Evolutionary conservation across 2,329 filamentous ascomycete species (phyloP).

Genomic region (Venturia carpophila): DNA sequence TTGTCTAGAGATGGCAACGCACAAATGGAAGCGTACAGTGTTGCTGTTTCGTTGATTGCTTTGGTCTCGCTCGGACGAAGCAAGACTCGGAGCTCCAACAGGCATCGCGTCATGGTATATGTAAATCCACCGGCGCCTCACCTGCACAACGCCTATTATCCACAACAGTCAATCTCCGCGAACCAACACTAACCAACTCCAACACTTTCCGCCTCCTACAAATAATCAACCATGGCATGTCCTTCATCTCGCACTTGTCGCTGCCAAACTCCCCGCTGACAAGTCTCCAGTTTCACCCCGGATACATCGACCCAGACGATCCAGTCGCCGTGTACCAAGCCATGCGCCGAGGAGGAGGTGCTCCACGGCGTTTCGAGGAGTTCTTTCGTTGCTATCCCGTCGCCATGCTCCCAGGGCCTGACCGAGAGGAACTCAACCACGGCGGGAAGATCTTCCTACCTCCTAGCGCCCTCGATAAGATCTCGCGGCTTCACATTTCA

Average conservation of each 20-base stretch:
- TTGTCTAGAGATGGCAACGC: neutral
- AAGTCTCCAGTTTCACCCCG: constrained; percentile 26
- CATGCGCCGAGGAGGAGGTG: constrained; percentile 40
- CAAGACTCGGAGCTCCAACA: neutral
- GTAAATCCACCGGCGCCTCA: neutral
- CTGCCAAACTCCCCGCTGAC: neutral
- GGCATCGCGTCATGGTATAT: neutral
- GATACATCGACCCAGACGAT: constrained; percentile 46
- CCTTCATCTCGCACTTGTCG: no score
- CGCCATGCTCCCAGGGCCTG: constrained; percentile 84
- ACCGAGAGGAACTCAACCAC: constrained; percentile 84
- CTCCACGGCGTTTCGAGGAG: constrained; percentile 81
- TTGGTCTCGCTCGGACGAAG: no score
- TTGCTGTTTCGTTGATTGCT: neutral
- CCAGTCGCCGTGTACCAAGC: constrained; percentile 47
- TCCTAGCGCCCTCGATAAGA: constrained; percentile 92
- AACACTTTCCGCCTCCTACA: neutral
- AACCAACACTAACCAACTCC: neutral
- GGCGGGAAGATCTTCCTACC: constrained; percentile 97
- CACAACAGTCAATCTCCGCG: neutral
- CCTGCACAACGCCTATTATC: neutral
- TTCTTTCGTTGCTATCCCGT: constrained; percentile 97
- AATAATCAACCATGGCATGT: neutral
- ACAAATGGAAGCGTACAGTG: neutral
- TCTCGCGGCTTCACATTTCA: constrained; percentile 90